phyloP scores from a whole-genome alignment of 129 eudicot species.

The Silybum marianum region DNA sequence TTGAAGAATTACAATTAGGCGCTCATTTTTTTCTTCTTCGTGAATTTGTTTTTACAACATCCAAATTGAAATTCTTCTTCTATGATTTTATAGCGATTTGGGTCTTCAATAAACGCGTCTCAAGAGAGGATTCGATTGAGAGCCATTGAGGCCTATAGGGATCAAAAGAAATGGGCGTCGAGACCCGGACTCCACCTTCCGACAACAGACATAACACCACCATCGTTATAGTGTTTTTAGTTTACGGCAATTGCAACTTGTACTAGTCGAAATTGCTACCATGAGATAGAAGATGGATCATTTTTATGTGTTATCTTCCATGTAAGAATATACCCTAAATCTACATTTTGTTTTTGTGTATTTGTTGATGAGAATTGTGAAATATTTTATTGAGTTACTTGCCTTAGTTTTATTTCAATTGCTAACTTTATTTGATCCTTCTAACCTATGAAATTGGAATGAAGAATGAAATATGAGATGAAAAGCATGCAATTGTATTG shows the following conservation, averaged over 20 bases:
- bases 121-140: slow-evolving; percentile 82
- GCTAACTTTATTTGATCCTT: background rate
- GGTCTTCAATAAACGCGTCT: slow-evolving; percentile 63
- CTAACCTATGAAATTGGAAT: background rate
- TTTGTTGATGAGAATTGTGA: slow-evolving; percentile 19
- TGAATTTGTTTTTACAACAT: background rate
- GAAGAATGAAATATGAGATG: background rate
- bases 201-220: slow-evolving; percentile 29
- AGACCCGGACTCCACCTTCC: slow-evolving; percentile 85
- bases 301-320: slow-evolving; percentile 6
- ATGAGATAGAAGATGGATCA: slow-evolving; percentile 1
- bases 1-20: no score
- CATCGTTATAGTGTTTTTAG: slow-evolving; percentile 1
- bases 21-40: background rate
- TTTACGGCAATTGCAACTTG: background rate
- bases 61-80: background rate
- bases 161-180: slow-evolving; percentile 76
- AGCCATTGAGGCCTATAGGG: slow-evolving; percentile 81
- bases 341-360: slow-evolving; percentile 7
- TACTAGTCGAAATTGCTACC: background rate
- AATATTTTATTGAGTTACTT: slow-evolving; percentile 18
- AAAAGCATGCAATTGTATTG: background rate
- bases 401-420: background rate
- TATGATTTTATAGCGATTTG: slow-evolving; percentile 45
- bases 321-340: slow-evolving; percentile 18